phyloP scores from a whole-genome alignment of 192 early-diverging fungal genomes.

The Spizellomyces punctatus region DNA sequence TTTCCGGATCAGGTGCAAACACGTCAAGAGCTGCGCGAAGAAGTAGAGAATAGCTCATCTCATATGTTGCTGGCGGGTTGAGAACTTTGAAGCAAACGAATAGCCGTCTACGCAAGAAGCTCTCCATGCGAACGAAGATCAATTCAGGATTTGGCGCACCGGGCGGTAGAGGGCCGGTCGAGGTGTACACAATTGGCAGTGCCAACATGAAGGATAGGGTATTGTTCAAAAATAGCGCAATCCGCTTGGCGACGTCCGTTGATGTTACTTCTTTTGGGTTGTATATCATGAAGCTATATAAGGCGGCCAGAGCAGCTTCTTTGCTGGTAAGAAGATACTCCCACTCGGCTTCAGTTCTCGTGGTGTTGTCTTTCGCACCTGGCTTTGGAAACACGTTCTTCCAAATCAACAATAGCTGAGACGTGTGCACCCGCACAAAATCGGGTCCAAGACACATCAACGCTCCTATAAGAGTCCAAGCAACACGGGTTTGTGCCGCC shows the following conservation, averaged over 20 bases:
- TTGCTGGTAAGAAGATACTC: slow-evolving; percentile 48
- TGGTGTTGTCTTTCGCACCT: slow-evolving; percentile 64
- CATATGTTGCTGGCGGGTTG: slow-evolving; percentile 56
- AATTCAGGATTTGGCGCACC: slow-evolving; percentile 32
- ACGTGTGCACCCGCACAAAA: slow-evolving; percentile 77
- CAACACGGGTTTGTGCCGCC: slow-evolving; percentile 66
- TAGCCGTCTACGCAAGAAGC: slow-evolving; percentile 62
- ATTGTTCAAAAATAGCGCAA: slow-evolving; percentile 75
- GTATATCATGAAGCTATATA: slow-evolving; percentile 72
- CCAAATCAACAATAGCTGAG: slow-evolving; percentile 79
- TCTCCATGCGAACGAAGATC: slow-evolving; percentile 60
- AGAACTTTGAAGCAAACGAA: slow-evolving; percentile 71
- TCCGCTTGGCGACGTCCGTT: slow-evolving; percentile 76
- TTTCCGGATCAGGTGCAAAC: slow-evolving; percentile 57
- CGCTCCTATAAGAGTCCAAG: slow-evolving; percentile 76
- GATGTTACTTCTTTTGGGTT: slow-evolving; percentile 66
- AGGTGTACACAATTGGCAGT: slow-evolving; percentile 52
- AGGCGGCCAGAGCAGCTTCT: slow-evolving; percentile 70
- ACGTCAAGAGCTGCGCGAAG: slow-evolving; percentile 38
- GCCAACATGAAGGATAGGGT: slow-evolving; percentile 62
- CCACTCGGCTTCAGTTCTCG: slow-evolving; percentile 67
- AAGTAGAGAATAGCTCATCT: slow-evolving; percentile 41
- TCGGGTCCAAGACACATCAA: slow-evolving; percentile 80
- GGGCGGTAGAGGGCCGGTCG: slow-evolving; percentile 35
- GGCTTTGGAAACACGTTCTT: slow-evolving; percentile 76